phyloP scores from a whole-genome alignment of 2,329 filamentous ascomycete genomes.

The Trichoderma oligosporum region DNA sequence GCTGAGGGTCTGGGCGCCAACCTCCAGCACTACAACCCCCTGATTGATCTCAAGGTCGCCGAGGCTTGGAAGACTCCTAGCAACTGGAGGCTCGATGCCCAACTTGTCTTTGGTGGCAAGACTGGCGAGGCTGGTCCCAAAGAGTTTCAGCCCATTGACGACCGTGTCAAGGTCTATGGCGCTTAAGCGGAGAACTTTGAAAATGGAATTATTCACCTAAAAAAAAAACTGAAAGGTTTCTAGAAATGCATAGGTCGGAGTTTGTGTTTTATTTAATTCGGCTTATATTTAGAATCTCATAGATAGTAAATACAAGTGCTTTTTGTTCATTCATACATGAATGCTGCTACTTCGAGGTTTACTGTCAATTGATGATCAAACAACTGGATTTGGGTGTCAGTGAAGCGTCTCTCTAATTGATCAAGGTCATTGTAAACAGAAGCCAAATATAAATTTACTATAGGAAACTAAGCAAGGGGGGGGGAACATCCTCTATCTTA shows the following conservation, averaged over 20 bases:
- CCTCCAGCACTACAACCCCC: conserved; percentile 89
- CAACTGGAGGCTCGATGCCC: conserved; percentile 73
- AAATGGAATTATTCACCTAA: no score
- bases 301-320: conserved; percentile 5
- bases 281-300: conserved; percentile 7
- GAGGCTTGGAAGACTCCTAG: conserved; percentile 65
- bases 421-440: no score
- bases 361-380: neutral
- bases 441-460: no score
- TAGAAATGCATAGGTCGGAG: conserved; percentile 12
- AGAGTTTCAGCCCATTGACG: conserved; percentile 59
- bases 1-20: conserved; percentile 81
- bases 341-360: neutral
- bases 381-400: no score
- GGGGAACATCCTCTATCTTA: no score
- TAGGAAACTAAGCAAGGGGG: no score
- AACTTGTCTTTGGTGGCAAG: conserved; percentile 77
- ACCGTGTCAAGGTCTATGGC: conserved; percentile 63
- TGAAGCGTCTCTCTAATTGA: no score
- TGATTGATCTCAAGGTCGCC: conserved; percentile 70
- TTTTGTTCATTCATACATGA: neutral
- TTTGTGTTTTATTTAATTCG: neutral
- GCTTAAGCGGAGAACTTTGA: conserved; percentile 37
- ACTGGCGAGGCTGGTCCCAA: conserved; percentile 58
- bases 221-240: neutral